Base-by-base conservation (phyloP, 1,284 basidiomycete genomes). In the Cryptococcus wingfieldii region DNA sequence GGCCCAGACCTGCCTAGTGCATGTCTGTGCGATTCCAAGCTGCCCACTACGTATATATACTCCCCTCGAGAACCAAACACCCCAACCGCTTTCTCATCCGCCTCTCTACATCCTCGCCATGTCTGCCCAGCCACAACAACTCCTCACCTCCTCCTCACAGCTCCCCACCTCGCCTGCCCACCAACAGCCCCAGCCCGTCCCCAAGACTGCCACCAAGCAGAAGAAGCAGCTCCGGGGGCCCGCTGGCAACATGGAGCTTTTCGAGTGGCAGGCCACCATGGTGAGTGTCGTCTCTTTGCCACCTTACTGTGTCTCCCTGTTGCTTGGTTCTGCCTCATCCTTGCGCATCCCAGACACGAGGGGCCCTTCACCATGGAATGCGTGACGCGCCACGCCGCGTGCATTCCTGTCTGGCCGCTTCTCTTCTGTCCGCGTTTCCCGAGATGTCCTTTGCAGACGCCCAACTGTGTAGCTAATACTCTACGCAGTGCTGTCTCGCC, bases 81-180 rank as follows among this genome's bases (percentile, higher is more conserved):
- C n/a, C n/a, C n/a, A n/a, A n/a, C n/a, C n/a, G 16, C 39, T 38
- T 28, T 19, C 28, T 10, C 27, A 51, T 23, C 16, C 45, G 23
- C 45, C 46, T 41, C 50, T 44, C 37, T n/a, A 27, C 51, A 37
- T 19, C 31, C 48, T 54, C n/a, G 23, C 58, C 19, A 28, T 47
- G 23, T 42, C 23, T 23, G 9, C 37, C n/a, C 31, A 34, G 48
- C 25, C 27, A 2, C 47, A 34, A 10, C 42, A 6, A n/a, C 39
- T 54, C n/a, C 19, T 50, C 12, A 46, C 55, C 38, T 56, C 58
- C 28, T 54, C 58, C 13, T 54, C 58, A 23, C 51, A 48, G 18
- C 51, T 51, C 2, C 54, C 58, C 25, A 19, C 46, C 6, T 43
- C 53, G 10, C 25, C 39, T 16, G 31, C 37, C 1, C 34, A 25